Evolutionary conservation across 441 rosid genomes (phyloP).

Genomic region (Cnidoscolus chayamansa): DNA sequence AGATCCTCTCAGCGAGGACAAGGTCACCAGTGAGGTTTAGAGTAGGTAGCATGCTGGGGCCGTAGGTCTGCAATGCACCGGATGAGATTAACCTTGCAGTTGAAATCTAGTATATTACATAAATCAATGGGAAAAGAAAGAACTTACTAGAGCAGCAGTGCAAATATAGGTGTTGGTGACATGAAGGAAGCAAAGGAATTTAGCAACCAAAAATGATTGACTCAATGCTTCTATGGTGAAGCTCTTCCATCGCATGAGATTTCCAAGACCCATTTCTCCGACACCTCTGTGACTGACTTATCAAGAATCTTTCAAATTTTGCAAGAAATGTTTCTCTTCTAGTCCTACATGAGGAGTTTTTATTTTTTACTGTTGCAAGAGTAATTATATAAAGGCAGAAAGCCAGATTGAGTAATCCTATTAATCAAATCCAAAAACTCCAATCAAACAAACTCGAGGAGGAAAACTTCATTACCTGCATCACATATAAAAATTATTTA

Average conservation of each 20-base stretch:
- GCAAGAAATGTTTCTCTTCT: too few species aligned
- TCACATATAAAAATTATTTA: too few species aligned
- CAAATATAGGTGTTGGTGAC: slow-evolving; percentile 44
- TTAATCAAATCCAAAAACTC: too few species aligned
- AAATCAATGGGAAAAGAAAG: not conserved
- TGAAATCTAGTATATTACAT: not conserved
- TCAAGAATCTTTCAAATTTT: too few species aligned
- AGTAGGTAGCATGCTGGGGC: slow-evolving; percentile 85
- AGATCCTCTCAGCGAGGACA: slow-evolving; percentile 53
- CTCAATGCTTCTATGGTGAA: slow-evolving; percentile 26
- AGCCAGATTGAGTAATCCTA: too few species aligned
- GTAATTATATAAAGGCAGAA: too few species aligned
- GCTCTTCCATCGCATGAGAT: slow-evolving; percentile 14
- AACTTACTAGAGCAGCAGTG: slow-evolving; percentile 42
- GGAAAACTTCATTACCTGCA: too few species aligned
- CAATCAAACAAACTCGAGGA: too few species aligned
- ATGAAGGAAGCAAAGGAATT: slow-evolving; percentile 50
- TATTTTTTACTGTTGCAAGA: too few species aligned
- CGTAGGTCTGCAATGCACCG: slow-evolving; percentile 35
- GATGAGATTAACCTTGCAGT: not conserved
- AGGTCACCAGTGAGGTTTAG: slow-evolving; percentile 46
- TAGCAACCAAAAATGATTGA: slow-evolving; percentile 20
- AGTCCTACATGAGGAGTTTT: too few species aligned
- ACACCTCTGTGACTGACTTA: not conserved
- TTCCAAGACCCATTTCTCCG: slow-evolving; percentile 17